A percentile compares a stretch with the other conserved stretches of the same genome.
Evolutionary conservation across 495 filamentous ascomycete genomes (phyloP).

Genomic region (Cercophora sp.): DNA sequence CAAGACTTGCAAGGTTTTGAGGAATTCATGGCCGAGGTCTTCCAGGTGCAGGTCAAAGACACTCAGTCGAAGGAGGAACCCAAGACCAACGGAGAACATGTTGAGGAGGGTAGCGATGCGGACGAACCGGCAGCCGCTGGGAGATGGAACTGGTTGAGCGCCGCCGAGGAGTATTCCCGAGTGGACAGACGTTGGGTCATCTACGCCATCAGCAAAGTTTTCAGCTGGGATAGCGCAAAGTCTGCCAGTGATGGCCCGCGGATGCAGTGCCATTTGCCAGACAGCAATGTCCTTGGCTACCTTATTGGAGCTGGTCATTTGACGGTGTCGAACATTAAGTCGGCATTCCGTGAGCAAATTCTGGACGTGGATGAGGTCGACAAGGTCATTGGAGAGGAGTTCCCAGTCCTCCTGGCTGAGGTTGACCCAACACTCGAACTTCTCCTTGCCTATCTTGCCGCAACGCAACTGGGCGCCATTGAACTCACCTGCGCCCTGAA

Average conservation of each 20-base stretch:
- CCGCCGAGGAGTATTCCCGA: constrained; percentile 35
- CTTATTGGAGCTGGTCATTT: constrained; percentile 61
- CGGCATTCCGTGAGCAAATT: constrained; percentile 51
- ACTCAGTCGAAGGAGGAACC: constrained; percentile 18
- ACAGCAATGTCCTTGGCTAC: constrained; percentile 54
- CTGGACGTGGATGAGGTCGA: constrained; percentile 34
- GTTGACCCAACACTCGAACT: constrained; percentile 58
- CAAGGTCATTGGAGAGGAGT: constrained; percentile 48
- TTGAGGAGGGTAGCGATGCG: constrained; percentile 12
- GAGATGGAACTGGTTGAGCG: constrained; percentile 40
- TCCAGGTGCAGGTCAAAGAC: constrained; percentile 33
- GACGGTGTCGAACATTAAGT: constrained; percentile 56
- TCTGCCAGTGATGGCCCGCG: constrained; percentile 27
- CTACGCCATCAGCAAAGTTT: constrained; percentile 49
- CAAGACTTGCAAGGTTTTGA: constrained; percentile 53
- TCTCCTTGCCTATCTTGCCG: constrained; percentile 52
- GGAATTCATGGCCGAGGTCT: constrained; percentile 41
- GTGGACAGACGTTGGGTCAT: constrained; percentile 51
- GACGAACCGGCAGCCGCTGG: constrained; percentile 14
- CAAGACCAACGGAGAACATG: no score
- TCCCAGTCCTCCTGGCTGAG: constrained; percentile 56
- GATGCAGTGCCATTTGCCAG: constrained; percentile 50
- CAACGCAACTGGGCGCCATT: constrained; percentile 42
- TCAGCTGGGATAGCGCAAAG: constrained; percentile 35
- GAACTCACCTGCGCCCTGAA: constrained; percentile 48